Conservation (phyloP, 768 basidiomycete genomes). For the Suillus clintonianus region DNA sequence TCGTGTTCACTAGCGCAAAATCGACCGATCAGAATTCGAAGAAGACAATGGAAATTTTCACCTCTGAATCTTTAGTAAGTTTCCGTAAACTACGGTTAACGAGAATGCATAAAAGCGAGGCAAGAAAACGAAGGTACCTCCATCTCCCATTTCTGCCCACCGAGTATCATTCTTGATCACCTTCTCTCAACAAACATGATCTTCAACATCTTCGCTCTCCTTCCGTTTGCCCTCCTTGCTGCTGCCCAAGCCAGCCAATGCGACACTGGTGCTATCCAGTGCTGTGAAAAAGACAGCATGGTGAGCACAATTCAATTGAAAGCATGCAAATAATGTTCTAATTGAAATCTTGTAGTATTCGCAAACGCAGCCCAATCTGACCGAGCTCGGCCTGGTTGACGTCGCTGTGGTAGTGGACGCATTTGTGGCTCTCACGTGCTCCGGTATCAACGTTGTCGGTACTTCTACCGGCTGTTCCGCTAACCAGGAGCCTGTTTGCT, state of each 20-base stretch:
- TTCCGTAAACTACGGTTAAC: background rate
- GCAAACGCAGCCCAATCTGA: background rate
- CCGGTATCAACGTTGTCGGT: background rate
- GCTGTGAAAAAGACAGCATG: background rate
- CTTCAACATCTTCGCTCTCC: background rate
- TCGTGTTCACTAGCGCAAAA: background rate
- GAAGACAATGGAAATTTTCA: background rate
- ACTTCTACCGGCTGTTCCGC: background rate
- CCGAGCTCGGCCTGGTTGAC: background rate
- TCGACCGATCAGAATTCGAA: background rate
- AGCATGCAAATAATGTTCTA: background rate
- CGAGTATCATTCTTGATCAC: background rate
- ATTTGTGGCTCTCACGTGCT: background rate
- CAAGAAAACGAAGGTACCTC: background rate
- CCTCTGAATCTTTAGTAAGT: background rate
- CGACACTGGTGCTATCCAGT: background rate
- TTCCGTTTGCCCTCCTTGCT: background rate
- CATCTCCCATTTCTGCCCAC: background rate
- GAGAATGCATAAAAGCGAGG: background rate
- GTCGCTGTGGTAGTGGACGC: background rate
- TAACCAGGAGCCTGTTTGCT: conserved; percentile 5
- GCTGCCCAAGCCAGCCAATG: background rate
- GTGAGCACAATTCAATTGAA: background rate
- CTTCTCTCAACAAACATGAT: background rate
- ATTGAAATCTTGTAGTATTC: background rate